Conservation (phyloP, 306 rosid species). For the Glycine soja region DNA sequence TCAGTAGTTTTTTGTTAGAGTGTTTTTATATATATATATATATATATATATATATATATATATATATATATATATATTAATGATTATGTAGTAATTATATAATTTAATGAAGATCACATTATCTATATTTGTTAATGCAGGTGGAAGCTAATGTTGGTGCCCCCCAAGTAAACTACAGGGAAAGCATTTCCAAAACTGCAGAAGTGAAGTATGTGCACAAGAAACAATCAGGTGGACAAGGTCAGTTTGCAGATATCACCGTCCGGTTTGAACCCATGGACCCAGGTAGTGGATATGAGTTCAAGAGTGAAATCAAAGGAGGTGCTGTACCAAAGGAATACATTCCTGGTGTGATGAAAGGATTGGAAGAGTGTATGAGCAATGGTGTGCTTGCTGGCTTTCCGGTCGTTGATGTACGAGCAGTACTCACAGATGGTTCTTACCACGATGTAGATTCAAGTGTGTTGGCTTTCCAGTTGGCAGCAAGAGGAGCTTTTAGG, state of each 20-base stretch:
- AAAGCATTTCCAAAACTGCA: slow-evolving; percentile 79
- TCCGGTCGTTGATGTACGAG: slow-evolving; percentile 93
- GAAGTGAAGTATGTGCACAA: slow-evolving; percentile 92
- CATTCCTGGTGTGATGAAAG: slow-evolving; percentile 97
- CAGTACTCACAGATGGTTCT: slow-evolving; percentile 81
- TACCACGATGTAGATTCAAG: slow-evolving; percentile 98
- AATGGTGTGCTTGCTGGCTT: slow-evolving; percentile 96
- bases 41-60: no score
- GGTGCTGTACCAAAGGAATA: slow-evolving; percentile 94
- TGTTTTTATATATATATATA: no score
- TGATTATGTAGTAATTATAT: background rate
- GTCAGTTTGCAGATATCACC: slow-evolving; percentile 94
- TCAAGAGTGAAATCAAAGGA: slow-evolving; percentile 99
- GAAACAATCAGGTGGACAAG: slow-evolving; percentile 98
- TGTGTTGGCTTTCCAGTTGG: slow-evolving; percentile 94
- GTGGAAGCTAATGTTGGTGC: slow-evolving; percentile 99
- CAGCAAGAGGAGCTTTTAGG: slow-evolving; percentile 95
- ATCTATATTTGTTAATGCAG: slow-evolving; percentile 55
- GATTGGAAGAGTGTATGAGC: slow-evolving; percentile 96
- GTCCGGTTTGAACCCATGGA: slow-evolving; percentile 94
- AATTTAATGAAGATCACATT: slow-evolving; percentile 25
- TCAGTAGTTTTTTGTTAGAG: background rate
- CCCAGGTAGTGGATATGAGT: slow-evolving; percentile 87
- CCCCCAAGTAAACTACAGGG: slow-evolving; percentile 97
- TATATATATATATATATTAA: background rate